Conservation (phyloP, 164 flowering plant genomes). For the Magnolia changhungtana region DNA sequence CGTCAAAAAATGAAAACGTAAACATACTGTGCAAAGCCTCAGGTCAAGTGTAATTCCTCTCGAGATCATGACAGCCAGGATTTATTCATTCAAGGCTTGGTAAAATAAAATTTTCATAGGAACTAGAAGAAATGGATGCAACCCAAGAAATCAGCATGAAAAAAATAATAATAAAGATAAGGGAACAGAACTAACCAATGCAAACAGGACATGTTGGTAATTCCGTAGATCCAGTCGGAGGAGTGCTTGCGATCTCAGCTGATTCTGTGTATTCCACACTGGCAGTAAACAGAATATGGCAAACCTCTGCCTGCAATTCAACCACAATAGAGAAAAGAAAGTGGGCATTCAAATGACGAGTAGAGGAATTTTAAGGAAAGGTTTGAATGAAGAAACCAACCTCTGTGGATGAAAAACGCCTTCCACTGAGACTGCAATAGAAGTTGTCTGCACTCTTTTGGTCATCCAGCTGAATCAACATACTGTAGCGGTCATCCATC, state of each 20-base stretch:
- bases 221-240: slow-evolving; percentile 71
- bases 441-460: slow-evolving; percentile 72
- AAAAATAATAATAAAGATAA: not conserved
- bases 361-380: not conserved
- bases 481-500: slow-evolving; percentile 66
- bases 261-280: slow-evolving; percentile 62
- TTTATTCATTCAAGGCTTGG: too few species aligned
- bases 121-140: too few species aligned
- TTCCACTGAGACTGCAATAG: slow-evolving; percentile 67
- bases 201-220: slow-evolving; percentile 93
- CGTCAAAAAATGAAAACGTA: too few species aligned
- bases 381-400: slow-evolving; percentile 27
- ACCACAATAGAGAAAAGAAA: not conserved
- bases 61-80: too few species aligned
- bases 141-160: too few species aligned
- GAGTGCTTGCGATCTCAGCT: slow-evolving; percentile 51
- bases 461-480: slow-evolving; percentile 65
- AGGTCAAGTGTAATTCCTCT: too few species aligned
- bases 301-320: slow-evolving; percentile 69
- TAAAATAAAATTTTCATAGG: too few species aligned
- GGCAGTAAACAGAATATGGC: slow-evolving; percentile 61
- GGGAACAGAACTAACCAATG: slow-evolving; percentile 51
- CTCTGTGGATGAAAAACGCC: slow-evolving; percentile 77
- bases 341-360: not conserved
- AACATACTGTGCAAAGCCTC: too few species aligned